Evolutionary conservation across 2,329 filamentous ascomycete genomes (phyloP), one percentile per base, ranked within the genome.

Genomic region (Stagonosporopsis chrysanthemi): DNA sequence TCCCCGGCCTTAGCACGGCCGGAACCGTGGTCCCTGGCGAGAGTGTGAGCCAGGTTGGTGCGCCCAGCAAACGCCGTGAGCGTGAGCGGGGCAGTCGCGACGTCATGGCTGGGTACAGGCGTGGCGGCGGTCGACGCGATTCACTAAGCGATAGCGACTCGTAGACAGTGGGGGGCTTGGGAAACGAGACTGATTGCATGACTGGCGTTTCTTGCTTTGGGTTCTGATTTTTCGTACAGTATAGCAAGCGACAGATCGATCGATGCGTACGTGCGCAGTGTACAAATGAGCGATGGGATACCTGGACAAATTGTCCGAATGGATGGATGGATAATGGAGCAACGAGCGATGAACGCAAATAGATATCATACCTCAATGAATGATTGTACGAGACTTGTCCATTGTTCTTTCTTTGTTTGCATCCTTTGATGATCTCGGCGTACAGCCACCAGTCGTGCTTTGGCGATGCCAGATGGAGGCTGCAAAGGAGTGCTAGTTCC

Each of bases 71-170:
- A 63, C 58, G 64, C 24, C 54, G 42, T 42, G 35, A 31, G 29
- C 53, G 54, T 17, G 54, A 52, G 44, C 56, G 56, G 9, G 56
- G 56, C 6, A 65, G 76, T 64, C 56, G 79, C 72, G 65, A 80
- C 76, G 75, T 77, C 52, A 77, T 77, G 75, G 74, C 74, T 45
- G 78, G 77, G 3, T 79, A 79, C 59, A 63, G 78, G 17, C 66
- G 77, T 17, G 75, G 76, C 11, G 75, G 75, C n/a, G 75, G 76
- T 17, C 71, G 82, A 41, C 77, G 82, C 58, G 83, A 84, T 61
- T 83, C 81, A 66, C 68, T 85, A 72, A 84, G 82, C 67, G 83
- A 85, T 60, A 84, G 82, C 61, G 82, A 83, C 17, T 59, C 56
- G 41, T 66, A 63, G 39, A n/a, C 5, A 15, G 5, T 6, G 14